Evolutionary conservation across 495 filamentous ascomycete species (phyloP).

Genomic region (Cairneyella variabilis): DNA sequence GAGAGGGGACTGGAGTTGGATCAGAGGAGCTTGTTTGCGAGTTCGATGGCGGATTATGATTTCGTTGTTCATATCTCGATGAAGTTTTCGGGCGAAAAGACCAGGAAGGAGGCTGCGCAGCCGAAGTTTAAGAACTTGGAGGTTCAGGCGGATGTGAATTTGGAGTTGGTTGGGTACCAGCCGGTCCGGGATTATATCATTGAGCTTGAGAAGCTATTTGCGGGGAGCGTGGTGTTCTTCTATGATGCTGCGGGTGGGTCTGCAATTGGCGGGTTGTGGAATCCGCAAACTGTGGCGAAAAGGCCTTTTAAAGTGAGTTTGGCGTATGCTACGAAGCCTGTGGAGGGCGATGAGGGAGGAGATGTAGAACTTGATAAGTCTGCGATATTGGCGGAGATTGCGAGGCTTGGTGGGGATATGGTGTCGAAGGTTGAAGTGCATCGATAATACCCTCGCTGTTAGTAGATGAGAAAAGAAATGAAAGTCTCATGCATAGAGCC

Average conservation of each 20-base stretch:
- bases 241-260: conserved; percentile 51
- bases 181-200: conserved; percentile 49
- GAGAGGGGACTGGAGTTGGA: conserved; percentile 55
- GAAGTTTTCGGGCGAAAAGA: conserved; percentile 36
- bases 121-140: conserved; percentile 73
- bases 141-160: conserved; percentile 28
- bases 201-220: conserved; percentile 59
- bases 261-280: conserved; percentile 79
- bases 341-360: conserved; percentile 15
- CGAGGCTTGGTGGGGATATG: conserved; percentile 59
- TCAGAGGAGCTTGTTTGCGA: conserved; percentile 59
- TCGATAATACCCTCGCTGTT: no score
- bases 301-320: conserved; percentile 65
- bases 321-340: conserved; percentile 62
- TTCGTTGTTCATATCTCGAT: conserved; percentile 70
- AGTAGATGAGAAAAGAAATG: no score
- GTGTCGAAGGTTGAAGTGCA: conserved; percentile 48
- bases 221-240: conserved; percentile 69
- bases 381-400: conserved; percentile 79
- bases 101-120: conserved; percentile 7
- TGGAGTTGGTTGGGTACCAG: conserved; percentile 41
- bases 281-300: conserved; percentile 49
- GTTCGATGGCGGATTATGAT: conserved; percentile 72
- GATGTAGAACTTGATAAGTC: conserved; percentile 63
- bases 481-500: no score